Evolutionary conservation across 768 basidiomycete genomes (phyloP), one percentile per base, ranked within the genome.

Genomic region (Pleurotus citrinopileatus): DNA sequence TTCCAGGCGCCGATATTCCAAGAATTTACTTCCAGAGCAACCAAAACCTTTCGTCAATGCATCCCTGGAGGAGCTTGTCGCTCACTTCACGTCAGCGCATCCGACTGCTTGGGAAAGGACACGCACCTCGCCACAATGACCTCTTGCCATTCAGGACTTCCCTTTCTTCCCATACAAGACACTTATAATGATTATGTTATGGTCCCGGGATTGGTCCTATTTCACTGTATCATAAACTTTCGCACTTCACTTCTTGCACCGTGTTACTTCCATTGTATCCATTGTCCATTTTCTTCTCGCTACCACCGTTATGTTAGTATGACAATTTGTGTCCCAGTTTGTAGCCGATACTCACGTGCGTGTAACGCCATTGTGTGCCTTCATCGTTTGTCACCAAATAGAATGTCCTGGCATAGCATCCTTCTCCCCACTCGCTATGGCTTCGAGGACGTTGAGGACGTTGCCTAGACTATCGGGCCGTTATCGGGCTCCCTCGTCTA

Each of bases 21-120:
- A 58, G 34, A 70, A 72, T 13, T 59, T 64, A 27, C 55, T 60
- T 2, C 51, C 58, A 1, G 65, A 68, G 23, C 57, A 65, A 19
- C 76, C 73, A n/a, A 60, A 60, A 34, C 64, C 69, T 4, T 75
- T 79, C 57, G 43, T 70, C 1, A 55, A 67, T 23, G 68, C 72
- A 7, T 66, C 70, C 2, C 67, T 74, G 32, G 75, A 79, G 42
- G 65, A 73, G 44, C 71, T 81, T n/a, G 63, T 78, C 3, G 65
- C 61, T 37, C 84, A 86, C 59, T 81, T 77, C 61, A 63, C 68
- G 57, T 65, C 60, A 12, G 75, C 78, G 56, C 84, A 86, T 47
- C 72, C 72, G 3, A 57, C 67, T 3, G 77, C 73, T 15, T 85
- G 83, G 82, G 64, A 74, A n/a, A 63, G 64, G 23, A 57, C 80